Percentiles rank a stretch among this genome's conserved stretches.
phyloP scores from a whole-genome alignment of 139 green algal species.

The Picochlorum costavermella region DNA sequence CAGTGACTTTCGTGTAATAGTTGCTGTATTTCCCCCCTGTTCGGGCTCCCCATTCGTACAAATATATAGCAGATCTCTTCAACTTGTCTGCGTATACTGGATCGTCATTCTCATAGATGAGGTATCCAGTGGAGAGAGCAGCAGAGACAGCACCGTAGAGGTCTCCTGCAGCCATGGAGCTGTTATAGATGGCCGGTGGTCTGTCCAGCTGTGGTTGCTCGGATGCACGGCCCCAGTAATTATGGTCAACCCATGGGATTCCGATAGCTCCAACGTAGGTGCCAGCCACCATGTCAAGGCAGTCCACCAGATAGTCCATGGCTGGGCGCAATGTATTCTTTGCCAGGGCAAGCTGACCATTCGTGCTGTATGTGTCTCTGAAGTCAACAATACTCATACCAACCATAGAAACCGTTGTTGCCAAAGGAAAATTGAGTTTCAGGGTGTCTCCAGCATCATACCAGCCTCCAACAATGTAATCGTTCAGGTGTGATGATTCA shows the following conservation, averaged over 20 bases:
- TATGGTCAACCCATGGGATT: slow-evolving; percentile 1
- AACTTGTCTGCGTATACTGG: slow-evolving; percentile 7
- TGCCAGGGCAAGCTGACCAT: slow-evolving; percentile 1
- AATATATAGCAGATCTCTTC: background rate
- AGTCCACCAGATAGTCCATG: slow-evolving; percentile 1
- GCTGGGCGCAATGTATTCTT: background rate
- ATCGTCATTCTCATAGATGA: slow-evolving; percentile 4
- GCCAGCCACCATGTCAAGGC: background rate
- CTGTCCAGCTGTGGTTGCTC: background rate
- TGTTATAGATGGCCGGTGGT: background rate
- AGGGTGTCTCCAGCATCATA: slow-evolving; percentile 18
- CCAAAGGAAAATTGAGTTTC: slow-evolving; percentile 15
- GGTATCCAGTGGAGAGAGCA: slow-evolving; percentile 3
- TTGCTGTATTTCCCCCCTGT: slow-evolving; percentile 7
- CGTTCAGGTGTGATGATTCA: background rate
- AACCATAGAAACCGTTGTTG: slow-evolving; percentile 2
- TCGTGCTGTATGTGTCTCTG: background rate
- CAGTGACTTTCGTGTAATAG: slow-evolving; percentile 1
- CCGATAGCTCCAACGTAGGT: slow-evolving; percentile 11
- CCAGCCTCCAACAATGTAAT: slow-evolving; percentile 10
- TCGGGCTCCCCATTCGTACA: slow-evolving; percentile 5
- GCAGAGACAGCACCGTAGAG: background rate
- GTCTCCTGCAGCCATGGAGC: slow-evolving; percentile 1
- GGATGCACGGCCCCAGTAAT: slow-evolving; percentile 7
- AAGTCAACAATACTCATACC: slow-evolving; percentile 4